Base-by-base conservation (phyloP, 768 basidiomycete genomes). In the Hygrophorus pudorinus region DNA sequence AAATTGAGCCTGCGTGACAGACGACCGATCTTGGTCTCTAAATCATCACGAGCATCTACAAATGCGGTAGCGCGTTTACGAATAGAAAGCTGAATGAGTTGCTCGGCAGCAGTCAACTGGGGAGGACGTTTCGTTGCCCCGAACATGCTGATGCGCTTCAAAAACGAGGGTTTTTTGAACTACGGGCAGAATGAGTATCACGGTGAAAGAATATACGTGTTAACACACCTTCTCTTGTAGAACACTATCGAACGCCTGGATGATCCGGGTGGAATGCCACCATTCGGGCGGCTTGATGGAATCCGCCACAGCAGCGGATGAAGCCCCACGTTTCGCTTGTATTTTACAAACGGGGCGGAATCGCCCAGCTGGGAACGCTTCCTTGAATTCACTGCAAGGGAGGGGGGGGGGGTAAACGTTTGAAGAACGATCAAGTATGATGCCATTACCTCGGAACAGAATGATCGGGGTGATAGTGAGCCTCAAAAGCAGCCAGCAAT, bases 21-120 rank as follows among this genome's bases (percentile, higher is more conserved):
- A 33, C 89, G 78, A 24, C 88, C 90, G 51, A 92, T 90, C 72
- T 91, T 93, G 37, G 86, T 87, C 68, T 94, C 91, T 17, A 94
- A 76, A 54, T 92, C 90, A 59, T 93, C 92, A 29, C 92, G 75
- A 9, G 90, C 87, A 57, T 94, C 90, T 32, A 94, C 89, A 53
- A 93, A 94, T 30, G 89, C 89, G 3, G 84, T 85, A n/a, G 92
- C 91, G 33, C 92, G 84, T 60, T 86, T 86, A 51, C 92, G 82
- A 60, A 96, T 92, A 42, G 90, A 89, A 38, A 74, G 71, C 59
- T 91, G 88, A 49, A 92, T 84, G 46, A 79, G 71, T 61, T 89
- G 85, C 59, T 96, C 92, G 1, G 90, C 88, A 10, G 66, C 65
- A 21, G 80, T 85, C 37, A 93, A 68, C 52, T 77, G 76, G 21